phyloP scores from a whole-genome alignment of 208 protist genomes.

The Wallacemonas sp. region DNA sequence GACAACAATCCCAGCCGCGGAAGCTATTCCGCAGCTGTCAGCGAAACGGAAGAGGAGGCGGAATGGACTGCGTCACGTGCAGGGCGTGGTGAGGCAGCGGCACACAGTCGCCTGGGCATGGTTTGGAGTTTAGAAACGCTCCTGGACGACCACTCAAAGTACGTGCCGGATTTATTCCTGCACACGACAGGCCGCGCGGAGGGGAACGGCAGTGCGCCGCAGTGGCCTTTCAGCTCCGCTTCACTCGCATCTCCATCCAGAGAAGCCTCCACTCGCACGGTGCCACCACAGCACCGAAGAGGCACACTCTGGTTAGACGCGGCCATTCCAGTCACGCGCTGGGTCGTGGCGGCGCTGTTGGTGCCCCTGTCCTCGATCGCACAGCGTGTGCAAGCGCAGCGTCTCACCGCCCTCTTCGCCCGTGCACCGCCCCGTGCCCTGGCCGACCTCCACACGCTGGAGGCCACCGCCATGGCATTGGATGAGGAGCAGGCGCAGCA shows the following conservation, averaged over 20 bases:
- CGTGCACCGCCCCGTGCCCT: neutral
- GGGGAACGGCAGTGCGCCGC: too few species aligned
- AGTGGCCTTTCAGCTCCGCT: too few species aligned
- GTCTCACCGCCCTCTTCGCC: conserved; percentile 43
- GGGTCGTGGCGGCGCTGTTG: conserved; percentile 74
- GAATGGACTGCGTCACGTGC: neutral
- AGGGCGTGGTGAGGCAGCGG: too few species aligned
- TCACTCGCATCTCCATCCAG: too few species aligned
- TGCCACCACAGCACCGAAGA: neutral
- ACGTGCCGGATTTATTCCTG: too few species aligned
- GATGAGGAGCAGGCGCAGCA: too few species aligned
- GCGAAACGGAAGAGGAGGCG: neutral
- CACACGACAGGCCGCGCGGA: too few species aligned
- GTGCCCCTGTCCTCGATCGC: conserved; percentile 70
- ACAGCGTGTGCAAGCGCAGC: conserved; percentile 63
- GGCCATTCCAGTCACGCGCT: conserved; percentile 70
- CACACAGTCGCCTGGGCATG: too few species aligned
- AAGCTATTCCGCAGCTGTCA: neutral
- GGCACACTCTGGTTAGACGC: conserved; percentile 59
- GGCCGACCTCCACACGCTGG: neutral
- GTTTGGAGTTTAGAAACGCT: neutral
- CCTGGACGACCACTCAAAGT: neutral
- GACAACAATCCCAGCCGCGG: neutral
- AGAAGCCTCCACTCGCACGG: neutral
- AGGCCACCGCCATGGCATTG: too few species aligned